Evolutionary conservation across 805 yeast genomes (phyloP), one percentile per base, ranked within the genome.

Genomic region (Ascoidea tarda): DNA sequence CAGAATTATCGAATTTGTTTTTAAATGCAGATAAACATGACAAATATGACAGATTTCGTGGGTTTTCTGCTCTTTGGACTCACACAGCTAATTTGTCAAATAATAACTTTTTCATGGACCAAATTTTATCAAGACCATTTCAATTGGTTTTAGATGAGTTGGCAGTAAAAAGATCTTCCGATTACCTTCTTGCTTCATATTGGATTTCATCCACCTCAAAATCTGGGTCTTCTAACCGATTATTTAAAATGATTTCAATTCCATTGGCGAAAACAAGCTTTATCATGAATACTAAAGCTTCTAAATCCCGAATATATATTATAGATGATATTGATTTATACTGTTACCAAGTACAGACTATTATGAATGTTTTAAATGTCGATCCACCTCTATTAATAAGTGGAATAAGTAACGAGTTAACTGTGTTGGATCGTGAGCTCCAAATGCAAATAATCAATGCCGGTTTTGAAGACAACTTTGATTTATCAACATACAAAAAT

Each of bases 41-140:
- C 44, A 66, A 73, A 21, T 62, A 66, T 5, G 66, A 71, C 16
- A 70, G 80, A 54, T 64, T 83, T 0, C 63, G 69, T 16, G 83
- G 85, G 0, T 76, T 87, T 57, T 73, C 79, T 50, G 73, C 78
- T 6, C 62, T 90, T 5, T 91, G 97, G 97, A 72, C 73, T 3
- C 91, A 86, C 59, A 75, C 91, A 0, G 75, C 73, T 48, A 87
- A 80, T 45, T 59, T 67, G 4, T 56, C 63, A 2, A 65, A 66
- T 58, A 57, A 58, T 55, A 32, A 52, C 58, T 10, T 49, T 48
- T 6, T 32, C 69, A 51, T 66, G 0, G 81, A 74, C 50, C 57
- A 63, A 2, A 66, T 84, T 6, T 64, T 88, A 10, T 67, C 74
- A 5, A 72, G 82, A 56, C 93, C 96, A 0, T 63, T 88, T 5